These are phyloP conservation scores for Talaromyces adpressus DNA, from an alignment of 495 filamentous ascomycete genomes.

Conservation along the genomic window DNA sequence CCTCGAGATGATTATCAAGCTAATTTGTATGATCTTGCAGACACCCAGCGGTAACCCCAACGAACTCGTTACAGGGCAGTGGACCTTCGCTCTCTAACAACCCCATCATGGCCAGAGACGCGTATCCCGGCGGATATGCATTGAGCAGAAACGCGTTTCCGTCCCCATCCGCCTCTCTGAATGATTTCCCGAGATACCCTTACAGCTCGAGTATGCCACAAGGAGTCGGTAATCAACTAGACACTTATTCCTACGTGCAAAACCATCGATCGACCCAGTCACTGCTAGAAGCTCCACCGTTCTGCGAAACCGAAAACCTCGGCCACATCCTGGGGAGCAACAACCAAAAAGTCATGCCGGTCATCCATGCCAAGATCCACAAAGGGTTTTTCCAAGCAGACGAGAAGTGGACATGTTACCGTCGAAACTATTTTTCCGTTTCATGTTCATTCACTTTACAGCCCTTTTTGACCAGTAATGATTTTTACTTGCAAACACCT, in stretches of 20 bases:
- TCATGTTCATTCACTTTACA: constrained; percentile 71
- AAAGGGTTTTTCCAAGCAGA: constrained; percentile 88
- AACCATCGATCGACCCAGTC: constrained; percentile 23
- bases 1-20: constrained; percentile 5
- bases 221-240: constrained; percentile 24
- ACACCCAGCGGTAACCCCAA: constrained; percentile 31
- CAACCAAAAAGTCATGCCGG: constrained; percentile 54
- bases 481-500: constrained; percentile 40
- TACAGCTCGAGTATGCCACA: constrained; percentile 31
- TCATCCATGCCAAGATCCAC: constrained; percentile 80
- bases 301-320: constrained; percentile 48
- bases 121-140: constrained; percentile 27
- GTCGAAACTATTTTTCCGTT: constrained; percentile 90
- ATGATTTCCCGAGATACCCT: constrained; percentile 26
- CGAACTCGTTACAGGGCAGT: constrained; percentile 25
- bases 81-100: constrained; percentile 18
- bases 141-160: constrained; percentile 27
- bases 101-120: constrained; percentile 31
- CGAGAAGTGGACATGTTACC: constrained; percentile 91
- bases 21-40: constrained; percentile 14
- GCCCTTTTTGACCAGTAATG: constrained; percentile 34
- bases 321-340: constrained; percentile 54
- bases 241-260: constrained; percentile 24
- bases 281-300: constrained; percentile 44
- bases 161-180: constrained; percentile 23